phyloP scores from a whole-genome alignment of 768 basidiomycete species.

The Phlebiopsis gigantea region DNA sequence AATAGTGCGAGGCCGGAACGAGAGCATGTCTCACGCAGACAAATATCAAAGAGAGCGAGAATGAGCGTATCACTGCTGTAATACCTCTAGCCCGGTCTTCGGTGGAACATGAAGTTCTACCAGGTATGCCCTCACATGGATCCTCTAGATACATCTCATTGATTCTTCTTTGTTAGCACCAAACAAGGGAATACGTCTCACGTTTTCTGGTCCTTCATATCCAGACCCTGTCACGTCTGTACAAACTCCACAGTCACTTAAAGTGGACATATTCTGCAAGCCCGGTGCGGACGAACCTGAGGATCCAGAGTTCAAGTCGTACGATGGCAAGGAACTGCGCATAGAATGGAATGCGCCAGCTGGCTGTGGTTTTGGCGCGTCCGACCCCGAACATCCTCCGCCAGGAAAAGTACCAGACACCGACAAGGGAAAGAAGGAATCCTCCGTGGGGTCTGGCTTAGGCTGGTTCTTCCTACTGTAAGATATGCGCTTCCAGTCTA shows the following conservation, averaged over 20 bases:
- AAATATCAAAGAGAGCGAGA: slow-evolving; percentile 49
- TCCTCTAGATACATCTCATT: slow-evolving; percentile 5
- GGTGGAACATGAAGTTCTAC: slow-evolving; percentile 25
- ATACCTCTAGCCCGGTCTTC: slow-evolving; percentile 59
- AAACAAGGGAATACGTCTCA: slow-evolving; percentile 47
- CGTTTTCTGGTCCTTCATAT: slow-evolving; percentile 57
- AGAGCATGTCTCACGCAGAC: slow-evolving; percentile 68
- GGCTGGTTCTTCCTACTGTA: slow-evolving; percentile 87
- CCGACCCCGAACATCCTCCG: slow-evolving; percentile 15
- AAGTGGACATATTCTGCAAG: slow-evolving; percentile 56
- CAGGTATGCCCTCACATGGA: slow-evolving; percentile 31
- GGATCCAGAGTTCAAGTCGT: slow-evolving; percentile 51
- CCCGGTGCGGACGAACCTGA: slow-evolving; percentile 29
- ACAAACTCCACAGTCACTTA: slow-evolving; percentile 51
- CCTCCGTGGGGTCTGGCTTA: slow-evolving; percentile 60
- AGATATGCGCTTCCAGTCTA: slow-evolving; percentile 20
- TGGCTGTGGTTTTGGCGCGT: slow-evolving; percentile 44
- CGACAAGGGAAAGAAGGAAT: slow-evolving; percentile 15
- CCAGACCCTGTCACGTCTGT: slow-evolving; percentile 42
- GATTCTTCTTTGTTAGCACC: slow-evolving; percentile 34
- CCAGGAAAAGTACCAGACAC: slow-evolving; percentile 28
- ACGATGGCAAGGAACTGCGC: slow-evolving; percentile 47
- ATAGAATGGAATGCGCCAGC: slow-evolving; percentile 61
- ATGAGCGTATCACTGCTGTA: slow-evolving; percentile 65
- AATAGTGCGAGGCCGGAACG: slow-evolving; percentile 63